Conservation (phyloP, 1,284 basidiomycete genomes). For the Naganishia liquefaciens region DNA sequence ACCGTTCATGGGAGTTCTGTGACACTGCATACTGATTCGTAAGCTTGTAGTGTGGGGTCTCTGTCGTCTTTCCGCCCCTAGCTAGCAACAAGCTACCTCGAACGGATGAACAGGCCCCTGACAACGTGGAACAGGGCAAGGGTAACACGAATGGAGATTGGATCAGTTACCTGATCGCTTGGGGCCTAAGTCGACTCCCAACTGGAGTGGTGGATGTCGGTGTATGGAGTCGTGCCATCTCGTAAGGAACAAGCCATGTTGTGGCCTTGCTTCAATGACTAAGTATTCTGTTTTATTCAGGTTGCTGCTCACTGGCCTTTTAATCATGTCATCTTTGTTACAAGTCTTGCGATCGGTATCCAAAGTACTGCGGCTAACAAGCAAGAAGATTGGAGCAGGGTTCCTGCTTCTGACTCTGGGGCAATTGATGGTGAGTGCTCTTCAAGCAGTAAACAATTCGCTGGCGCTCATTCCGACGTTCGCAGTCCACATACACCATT, state of each 20-base stretch:
- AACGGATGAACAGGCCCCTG: slow-evolving; percentile 21
- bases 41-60: slow-evolving; percentile 43
- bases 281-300: background rate
- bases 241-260: slow-evolving; percentile 28
- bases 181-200: slow-evolving; percentile 47
- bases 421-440: slow-evolving; percentile 48
- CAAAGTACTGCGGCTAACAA: slow-evolving; percentile 49
- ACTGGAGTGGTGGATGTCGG: slow-evolving; percentile 47
- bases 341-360: slow-evolving; percentile 52
- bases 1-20: background rate
- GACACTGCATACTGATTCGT: background rate
- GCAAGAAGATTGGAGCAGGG: slow-evolving; percentile 51
- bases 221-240: slow-evolving; percentile 49
- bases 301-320: slow-evolving; percentile 48
- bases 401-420: slow-evolving; percentile 51
- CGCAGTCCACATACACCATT: slow-evolving; percentile 52
- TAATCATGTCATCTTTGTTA: slow-evolving; percentile 49
- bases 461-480: background rate
- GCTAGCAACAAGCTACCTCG: slow-evolving; percentile 37
- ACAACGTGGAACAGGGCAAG: slow-evolving; percentile 33
- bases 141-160: slow-evolving; percentile 54
- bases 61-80: slow-evolving; percentile 45
- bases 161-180: slow-evolving; percentile 53
- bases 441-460: background rate
- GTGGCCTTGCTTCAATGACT: background rate